Evolutionary conservation across 768 basidiomycete genomes (phyloP), one percentile per base, ranked within the genome.

Genomic region (Lentinula boryana): DNA sequence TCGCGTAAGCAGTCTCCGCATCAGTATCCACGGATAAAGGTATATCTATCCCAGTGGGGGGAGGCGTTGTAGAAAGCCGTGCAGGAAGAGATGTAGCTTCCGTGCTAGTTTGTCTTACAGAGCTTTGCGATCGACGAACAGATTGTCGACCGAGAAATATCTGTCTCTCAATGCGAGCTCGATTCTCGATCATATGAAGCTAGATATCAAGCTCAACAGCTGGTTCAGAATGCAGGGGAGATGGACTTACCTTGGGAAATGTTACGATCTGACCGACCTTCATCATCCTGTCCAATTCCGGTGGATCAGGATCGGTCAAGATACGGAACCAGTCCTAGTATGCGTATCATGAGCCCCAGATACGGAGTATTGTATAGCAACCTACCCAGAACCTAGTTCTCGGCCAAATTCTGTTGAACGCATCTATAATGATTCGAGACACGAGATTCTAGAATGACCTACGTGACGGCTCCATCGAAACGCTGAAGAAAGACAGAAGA

Each of bases 131-230:
- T 7, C 73, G 80, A 18, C 91, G 87, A 44, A 93, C 80, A 56
- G 79, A 78, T 67, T 89, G 85, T 10, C 94, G 85, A 18, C 95
- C 94, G 10, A 87, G 75, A 43, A 86, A 77, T 52, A 97, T 91
- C 66, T 93, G 87, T 58, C 85, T 86, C 72, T 97, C 89, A n/a
- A 93, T 78, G 8, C 84, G 83, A 64, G 85, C 80, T n/a, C 96
- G 82, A 70, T 98, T 98, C 69, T 89, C 86, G 61, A 98, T 91
- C 84, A 98, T 98, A 66, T 93, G 93, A 13, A 97, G 75, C 94
- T 95, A 66, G 33, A 36, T 44, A 21, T 4, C 7, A 36, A 43
- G 53, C 50, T 48, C 8, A 54, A 7, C 9, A 31, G n/a, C 23
- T n/a, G 5, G 61, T 23, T 51, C 57, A 62, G 53, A 41, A 58